These are phyloP conservation scores for Metrosideros polymorpha DNA, from an alignment of 441 rosid genomes.

Conservation along the genomic window DNA sequence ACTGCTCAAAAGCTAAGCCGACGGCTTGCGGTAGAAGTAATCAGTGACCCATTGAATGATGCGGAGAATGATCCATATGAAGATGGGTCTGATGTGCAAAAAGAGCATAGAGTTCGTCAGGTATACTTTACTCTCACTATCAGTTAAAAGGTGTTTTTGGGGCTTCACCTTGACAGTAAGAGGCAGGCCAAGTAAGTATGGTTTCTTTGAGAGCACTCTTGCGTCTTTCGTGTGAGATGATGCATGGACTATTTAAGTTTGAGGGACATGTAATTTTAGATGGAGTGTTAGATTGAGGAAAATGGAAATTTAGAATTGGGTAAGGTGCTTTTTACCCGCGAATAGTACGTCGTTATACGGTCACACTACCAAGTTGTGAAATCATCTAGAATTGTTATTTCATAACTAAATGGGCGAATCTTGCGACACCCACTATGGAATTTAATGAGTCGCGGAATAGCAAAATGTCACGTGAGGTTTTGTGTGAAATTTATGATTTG, in stretches of 20 bases:
- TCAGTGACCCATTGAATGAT: conserved; percentile 82
- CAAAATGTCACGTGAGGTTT: background rate
- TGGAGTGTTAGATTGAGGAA: background rate
- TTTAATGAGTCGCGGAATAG: background rate
- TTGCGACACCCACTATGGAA: background rate
- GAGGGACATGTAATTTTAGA: background rate
- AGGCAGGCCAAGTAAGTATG: background rate
- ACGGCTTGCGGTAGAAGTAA: conserved; percentile 76
- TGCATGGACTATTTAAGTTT: background rate
- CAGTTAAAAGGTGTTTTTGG: background rate
- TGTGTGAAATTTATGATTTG: background rate
- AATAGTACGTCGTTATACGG: background rate
- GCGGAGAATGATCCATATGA: conserved; percentile 82
- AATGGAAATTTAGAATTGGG: background rate
- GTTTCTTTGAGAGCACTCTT: background rate
- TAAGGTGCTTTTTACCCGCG: background rate
- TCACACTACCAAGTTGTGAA: background rate
- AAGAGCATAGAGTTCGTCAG: conserved; percentile 59
- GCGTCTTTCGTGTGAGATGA: background rate
- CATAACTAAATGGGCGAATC: background rate
- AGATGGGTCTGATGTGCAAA: conserved; percentile 62
- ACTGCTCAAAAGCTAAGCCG: conserved; percentile 80
- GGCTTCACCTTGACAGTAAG: background rate
- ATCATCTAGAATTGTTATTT: background rate
- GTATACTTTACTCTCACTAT: conserved; percentile 18